A percentile compares a stretch with the other conserved stretches of the same genome.
These are phyloP conservation scores for Astrothelium macrocarpum DNA, from an alignment of 495 filamentous ascomycete species.

Conservation along the genomic window DNA sequence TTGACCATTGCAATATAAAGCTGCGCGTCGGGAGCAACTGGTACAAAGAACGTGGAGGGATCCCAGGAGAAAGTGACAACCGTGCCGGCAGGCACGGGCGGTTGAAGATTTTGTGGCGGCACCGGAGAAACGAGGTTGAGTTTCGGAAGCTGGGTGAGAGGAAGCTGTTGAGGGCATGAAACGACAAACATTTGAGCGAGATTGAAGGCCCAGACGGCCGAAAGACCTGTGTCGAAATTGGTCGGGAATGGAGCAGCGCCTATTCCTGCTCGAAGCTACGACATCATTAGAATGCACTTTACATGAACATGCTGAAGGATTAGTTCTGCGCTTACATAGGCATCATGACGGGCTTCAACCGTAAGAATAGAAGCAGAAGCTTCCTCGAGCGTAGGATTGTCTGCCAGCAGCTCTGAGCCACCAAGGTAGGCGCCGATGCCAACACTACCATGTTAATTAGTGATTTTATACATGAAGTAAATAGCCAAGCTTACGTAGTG, in stretches of 20 bases:
- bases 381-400: constrained; percentile 4
- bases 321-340: neutral
- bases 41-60: constrained; percentile 22
- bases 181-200: constrained; percentile 7
- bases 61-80: constrained; percentile 22
- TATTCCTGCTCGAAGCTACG: constrained; percentile 3
- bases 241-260: constrained; percentile 6
- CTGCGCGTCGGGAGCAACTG: constrained; percentile 18
- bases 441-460: constrained; percentile 2
- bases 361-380: constrained; percentile 6
- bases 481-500: constrained; percentile 13
- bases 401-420: constrained; percentile 7
- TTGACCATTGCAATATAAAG: constrained; percentile 29
- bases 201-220: constrained; percentile 7
- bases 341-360: constrained; percentile 5
- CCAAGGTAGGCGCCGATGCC: constrained; percentile 29
- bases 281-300: neutral
- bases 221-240: constrained; percentile 6
- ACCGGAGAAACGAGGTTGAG: constrained; percentile 21
- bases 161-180: constrained; percentile 16
- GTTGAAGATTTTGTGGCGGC: constrained; percentile 20
- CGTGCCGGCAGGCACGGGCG: constrained; percentile 21
- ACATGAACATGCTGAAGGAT: neutral
- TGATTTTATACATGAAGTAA: neutral
- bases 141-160: constrained; percentile 23